Base-by-base conservation (phyloP, 1,284 basidiomycete genomes). In the Naganishia sp. region DNA sequence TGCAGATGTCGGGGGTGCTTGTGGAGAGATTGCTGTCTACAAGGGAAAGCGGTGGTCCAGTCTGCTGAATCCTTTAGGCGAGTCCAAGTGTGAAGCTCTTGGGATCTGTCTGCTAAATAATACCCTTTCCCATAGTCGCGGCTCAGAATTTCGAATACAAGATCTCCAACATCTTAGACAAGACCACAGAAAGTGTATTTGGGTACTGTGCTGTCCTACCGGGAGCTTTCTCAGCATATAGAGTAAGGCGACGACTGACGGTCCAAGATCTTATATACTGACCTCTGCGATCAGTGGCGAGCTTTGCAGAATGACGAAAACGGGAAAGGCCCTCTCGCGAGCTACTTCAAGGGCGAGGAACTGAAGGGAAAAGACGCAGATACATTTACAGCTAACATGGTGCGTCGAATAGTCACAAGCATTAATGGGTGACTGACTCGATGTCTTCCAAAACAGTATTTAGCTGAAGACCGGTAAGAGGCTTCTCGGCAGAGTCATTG, bases 261-360 rank as follows among this genome's bases (percentile, higher is more conserved):
- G 6, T 31, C 3, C 21, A 6, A 13, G 28, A n/a, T 13, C 10
- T 31, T 28, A n/a, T 39, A 35, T 15, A 42, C 47, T 56, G n/a
- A 46, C 21, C 2, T 58, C 41, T 3, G 28, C 71, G 1, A 73
- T 73, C 53, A 78, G 75, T 77, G 75, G 73, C 77, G 77, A 23
- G 83, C 83, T 3, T 78, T 84, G 63, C 82, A 93, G 77, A 98
- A 99, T 73, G 86, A 95, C 77, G 86, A 88, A 66, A 83, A 85
- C 45, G 94, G 94, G 0, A 82, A 85, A 23, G 96, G 95, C 0
- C 96, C 96, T 0, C 81, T 99, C 0, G 90, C 91, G 0, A 92
- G 90, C 0, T 99, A 99, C 79, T 99, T 99, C 83, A 94, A 96
- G 76, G 95, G 96, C 32, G 96, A 99, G 77, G 86, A 91, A 41